Conservation (phyloP, 148 eudicot species). For the Chenopodium formosanum region DNA sequence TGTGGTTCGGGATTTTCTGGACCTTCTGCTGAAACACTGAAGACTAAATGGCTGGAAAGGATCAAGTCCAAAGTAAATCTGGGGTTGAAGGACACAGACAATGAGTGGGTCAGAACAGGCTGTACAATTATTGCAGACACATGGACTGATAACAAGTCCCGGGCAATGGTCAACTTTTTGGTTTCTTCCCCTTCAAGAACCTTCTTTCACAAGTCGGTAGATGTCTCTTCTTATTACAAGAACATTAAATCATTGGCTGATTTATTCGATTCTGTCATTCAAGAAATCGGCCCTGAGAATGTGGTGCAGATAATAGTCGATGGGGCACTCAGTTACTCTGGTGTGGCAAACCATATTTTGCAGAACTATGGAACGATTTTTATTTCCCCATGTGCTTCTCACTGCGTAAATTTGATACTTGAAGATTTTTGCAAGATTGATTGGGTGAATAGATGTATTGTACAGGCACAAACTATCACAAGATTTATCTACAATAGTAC, state of each 20-base stretch:
- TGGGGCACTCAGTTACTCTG: slow-evolving; percentile 57
- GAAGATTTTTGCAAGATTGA: slow-evolving; percentile 88
- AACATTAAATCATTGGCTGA: slow-evolving; percentile 65
- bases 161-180: slow-evolving; percentile 74
- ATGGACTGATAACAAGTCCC: slow-evolving; percentile 92
- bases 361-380: slow-evolving; percentile 70
- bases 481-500: slow-evolving; percentile 73
- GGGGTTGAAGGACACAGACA: slow-evolving; percentile 70
- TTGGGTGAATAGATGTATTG: slow-evolving; percentile 82
- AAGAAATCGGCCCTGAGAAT: slow-evolving; percentile 81
- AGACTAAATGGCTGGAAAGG: slow-evolving; percentile 67
- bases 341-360: slow-evolving; percentile 71
- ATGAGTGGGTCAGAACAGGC: slow-evolving; percentile 86
- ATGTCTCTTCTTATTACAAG: slow-evolving; percentile 74
- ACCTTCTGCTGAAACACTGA: slow-evolving; percentile 77
- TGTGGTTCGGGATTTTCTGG: slow-evolving; percentile 67
- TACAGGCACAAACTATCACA: slow-evolving; percentile 76
- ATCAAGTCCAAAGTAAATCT: slow-evolving; percentile 63
- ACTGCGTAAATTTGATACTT: slow-evolving; percentile 70
- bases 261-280: slow-evolving; percentile 77
- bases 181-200: slow-evolving; percentile 96
- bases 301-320: slow-evolving; percentile 86
- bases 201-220: slow-evolving; percentile 90
- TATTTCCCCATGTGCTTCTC: slow-evolving; percentile 91
- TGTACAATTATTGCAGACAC: slow-evolving; percentile 91